Percentiles rank a stretch among this genome's conserved stretches.
phyloP scores from a whole-genome alignment of 225 moss, liverwort and hornwort genomes.

The Lunularia cruciata region DNA sequence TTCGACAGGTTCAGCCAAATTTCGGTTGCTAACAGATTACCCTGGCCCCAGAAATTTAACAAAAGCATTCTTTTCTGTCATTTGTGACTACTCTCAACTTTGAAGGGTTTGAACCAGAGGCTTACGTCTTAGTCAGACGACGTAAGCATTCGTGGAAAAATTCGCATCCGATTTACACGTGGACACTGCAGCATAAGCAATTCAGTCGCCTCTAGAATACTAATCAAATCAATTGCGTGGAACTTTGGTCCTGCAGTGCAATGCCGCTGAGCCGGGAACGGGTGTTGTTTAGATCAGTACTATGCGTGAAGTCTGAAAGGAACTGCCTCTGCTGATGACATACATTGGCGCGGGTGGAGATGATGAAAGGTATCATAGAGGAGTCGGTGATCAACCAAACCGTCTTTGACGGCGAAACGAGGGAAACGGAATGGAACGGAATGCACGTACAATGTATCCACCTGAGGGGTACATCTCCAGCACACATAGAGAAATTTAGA shows the following conservation, averaged over 20 bases:
- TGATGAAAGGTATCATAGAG: neutral
- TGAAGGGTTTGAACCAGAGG: too few relatives aligned
- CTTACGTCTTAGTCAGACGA: slow-evolving; percentile 1
- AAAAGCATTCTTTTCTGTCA: too few relatives aligned
- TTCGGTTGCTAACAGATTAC: too few relatives aligned
- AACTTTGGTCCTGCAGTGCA: neutral
- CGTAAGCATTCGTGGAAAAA: neutral
- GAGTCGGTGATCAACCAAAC: neutral
- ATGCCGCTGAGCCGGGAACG: too few relatives aligned
- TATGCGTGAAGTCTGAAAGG: neutral
- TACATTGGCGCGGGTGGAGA: neutral
- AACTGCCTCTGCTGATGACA: neutral
- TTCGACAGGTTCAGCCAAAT: too few relatives aligned
- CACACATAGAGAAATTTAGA: neutral
- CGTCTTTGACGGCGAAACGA: neutral
- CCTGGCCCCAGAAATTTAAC: too few relatives aligned
- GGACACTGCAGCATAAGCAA: too few relatives aligned
- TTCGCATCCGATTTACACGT: neutral
- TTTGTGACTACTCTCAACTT: too few relatives aligned
- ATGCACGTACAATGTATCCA: neutral
- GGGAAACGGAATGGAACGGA: too few relatives aligned
- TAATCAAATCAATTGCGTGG: neutral
- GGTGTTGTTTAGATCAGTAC: neutral
- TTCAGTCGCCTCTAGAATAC: too few relatives aligned
- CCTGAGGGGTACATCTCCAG: neutral